Evolutionary conservation across 1,284 basidiomycete species (phyloP), one percentile per base, ranked within the genome.

Genomic region (Austropuccinia psidii): DNA sequence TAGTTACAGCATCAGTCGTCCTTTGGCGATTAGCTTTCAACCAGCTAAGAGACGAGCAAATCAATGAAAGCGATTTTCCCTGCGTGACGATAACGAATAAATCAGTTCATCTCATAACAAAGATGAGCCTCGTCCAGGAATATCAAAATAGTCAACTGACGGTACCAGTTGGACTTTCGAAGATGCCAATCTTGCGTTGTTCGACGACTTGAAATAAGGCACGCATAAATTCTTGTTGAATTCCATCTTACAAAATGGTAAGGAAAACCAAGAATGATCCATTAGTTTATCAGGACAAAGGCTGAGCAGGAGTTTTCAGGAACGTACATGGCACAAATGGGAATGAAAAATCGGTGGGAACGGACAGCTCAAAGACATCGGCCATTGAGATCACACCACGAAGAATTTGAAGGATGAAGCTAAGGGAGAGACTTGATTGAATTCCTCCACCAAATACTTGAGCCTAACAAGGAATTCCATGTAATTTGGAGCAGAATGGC

Each of bases 141-240:
- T 85, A 77, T 86, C 82, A 6, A 89, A 89, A 60, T 83, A 80
- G 33, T 19, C 17, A 52, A 76, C 80, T 70, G 24, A 81, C 81
- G 13, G 83, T 84, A 8, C 83, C 83, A 2, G 83, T 83, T 1
- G 83, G 83, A 60, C 81, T 82, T 75, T 84, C 83, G 57, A 83
- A 80, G 55, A 98, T 89, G 1, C 91, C 87, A 9, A 96, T 81
- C 85, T 89, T 80, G 78, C 84, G 61, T 4, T 81, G 76, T 79
- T 97, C 93, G 64, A 97, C 90, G 0, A 89, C 86, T 1, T 84
- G 78, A 79, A 95, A 98, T 4, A 98, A 83, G 75, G 91, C 89
- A 15, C 84, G 86, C 94, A 98, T 98, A 41, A 98, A 85, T 47
- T 91, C 87, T 0, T 86, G 83, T 81, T 98, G 95, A 76, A 96